These are phyloP conservation scores for Drechslerella coelobrocha DNA, from an alignment of 2,329 filamentous ascomycete species.

Conservation along the genomic window DNA sequence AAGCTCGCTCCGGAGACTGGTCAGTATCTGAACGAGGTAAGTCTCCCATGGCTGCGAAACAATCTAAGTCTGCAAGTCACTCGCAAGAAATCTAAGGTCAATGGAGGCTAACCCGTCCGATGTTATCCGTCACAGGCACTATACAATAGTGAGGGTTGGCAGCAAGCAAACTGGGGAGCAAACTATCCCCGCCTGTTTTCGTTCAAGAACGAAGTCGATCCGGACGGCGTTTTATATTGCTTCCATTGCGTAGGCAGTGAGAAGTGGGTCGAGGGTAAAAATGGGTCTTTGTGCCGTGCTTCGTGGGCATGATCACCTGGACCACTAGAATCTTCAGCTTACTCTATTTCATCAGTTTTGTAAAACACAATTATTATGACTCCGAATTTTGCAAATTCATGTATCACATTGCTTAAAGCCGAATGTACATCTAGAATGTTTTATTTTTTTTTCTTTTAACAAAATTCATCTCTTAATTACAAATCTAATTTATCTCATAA, in stretches of 20 bases:
- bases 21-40: conserved; percentile 62
- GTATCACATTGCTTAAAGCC: no score
- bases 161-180: conserved; percentile 59
- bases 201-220: conserved; percentile 58
- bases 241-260: conserved; percentile 59
- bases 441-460: no score
- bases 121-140: conserved; percentile 20
- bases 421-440: no score
- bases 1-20: conserved; percentile 59
- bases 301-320: conserved; percentile 20
- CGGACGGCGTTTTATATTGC: conserved; percentile 57
- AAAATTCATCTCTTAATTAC: no score
- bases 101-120: no score
- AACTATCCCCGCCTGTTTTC: conserved; percentile 56
- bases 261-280: conserved; percentile 36
- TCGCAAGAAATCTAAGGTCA: conserved; percentile 51
- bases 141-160: conserved; percentile 49
- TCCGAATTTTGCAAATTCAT: no score
- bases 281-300: conserved; percentile 32
- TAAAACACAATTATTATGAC: no score
- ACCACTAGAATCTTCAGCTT: neutral
- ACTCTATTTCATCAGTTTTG: neutral
- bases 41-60: conserved; percentile 56
- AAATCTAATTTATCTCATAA: no score
- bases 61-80: neutral